A percentile compares a stretch with the other conserved stretches of the same genome.
These are phyloP conservation scores for Mucor plumbeus DNA, from an alignment of 371 early-diverging fungal genomes.

Conservation along the genomic window DNA sequence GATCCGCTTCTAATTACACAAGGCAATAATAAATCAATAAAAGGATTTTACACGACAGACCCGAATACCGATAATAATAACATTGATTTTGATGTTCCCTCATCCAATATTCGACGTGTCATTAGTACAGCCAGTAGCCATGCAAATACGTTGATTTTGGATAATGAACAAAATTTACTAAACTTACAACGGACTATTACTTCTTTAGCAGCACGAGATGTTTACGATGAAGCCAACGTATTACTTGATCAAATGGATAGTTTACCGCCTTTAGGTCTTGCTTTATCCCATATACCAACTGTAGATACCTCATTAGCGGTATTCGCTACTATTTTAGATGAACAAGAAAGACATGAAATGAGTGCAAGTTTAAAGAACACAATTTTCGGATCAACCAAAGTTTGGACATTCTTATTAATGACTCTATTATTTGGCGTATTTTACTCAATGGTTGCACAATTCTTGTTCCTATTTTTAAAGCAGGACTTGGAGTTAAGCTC, in stretches of 20 bases:
- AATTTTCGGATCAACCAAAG: conserved; percentile 26
- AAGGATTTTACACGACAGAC: conserved; percentile 22
- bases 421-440: conserved; percentile 45
- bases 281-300: conserved; percentile 49
- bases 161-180: conserved; percentile 20
- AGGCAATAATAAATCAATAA: conserved; percentile 12
- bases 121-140: conserved; percentile 43
- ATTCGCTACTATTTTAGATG: conserved; percentile 31
- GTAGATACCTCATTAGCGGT: conserved; percentile 50
- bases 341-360: conserved; percentile 12
- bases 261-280: conserved; percentile 50
- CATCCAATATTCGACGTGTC: conserved; percentile 20
- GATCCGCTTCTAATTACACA: conserved; percentile 17
- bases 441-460: conserved; percentile 51
- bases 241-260: conserved; percentile 33
- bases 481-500: conserved; percentile 41
- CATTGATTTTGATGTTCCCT: background rate
- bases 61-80: conserved; percentile 9
- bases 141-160: conserved; percentile 39
- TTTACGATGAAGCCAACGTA: conserved; percentile 36
- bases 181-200: conserved; percentile 33
- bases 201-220: conserved; percentile 35
- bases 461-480: conserved; percentile 42
- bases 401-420: conserved; percentile 41
- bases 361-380: conserved; percentile 15